Conservation (phyloP, 495 filamentous ascomycete genomes). For the Penicillium mononematosum region DNA sequence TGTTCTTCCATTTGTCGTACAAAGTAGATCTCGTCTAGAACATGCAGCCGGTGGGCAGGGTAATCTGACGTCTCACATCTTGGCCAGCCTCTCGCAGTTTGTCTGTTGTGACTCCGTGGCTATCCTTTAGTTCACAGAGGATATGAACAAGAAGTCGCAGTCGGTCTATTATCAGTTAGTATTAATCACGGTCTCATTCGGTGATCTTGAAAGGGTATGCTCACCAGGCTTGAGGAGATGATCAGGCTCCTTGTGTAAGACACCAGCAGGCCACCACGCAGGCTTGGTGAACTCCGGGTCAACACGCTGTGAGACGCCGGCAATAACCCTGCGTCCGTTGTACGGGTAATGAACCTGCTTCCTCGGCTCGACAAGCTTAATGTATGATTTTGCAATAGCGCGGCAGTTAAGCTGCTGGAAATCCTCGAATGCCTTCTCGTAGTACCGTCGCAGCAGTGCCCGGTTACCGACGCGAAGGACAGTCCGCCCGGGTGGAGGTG, state of each 20-base stretch:
- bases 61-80: conserved; percentile 42
- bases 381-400: conserved; percentile 70
- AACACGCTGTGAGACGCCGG: conserved; percentile 39
- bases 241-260: conserved; percentile 75
- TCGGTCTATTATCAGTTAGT: conserved; percentile 47
- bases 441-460: conserved; percentile 59
- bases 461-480: conserved; percentile 57
- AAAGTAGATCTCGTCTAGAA: conserved; percentile 66
- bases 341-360: conserved; percentile 86
- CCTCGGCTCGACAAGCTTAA: conserved; percentile 79
- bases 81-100: conserved; percentile 46
- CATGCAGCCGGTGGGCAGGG: conserved; percentile 32
- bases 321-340: conserved; percentile 53
- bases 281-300: conserved; percentile 54
- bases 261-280: conserved; percentile 73
- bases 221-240: conserved; percentile 71
- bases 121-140: conserved; percentile 48
- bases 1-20: conserved; percentile 63
- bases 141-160: conserved; percentile 62
- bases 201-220: conserved; percentile 16
- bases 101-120: conserved; percentile 41
- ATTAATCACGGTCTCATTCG: neutral
- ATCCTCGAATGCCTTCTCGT: conserved; percentile 48
- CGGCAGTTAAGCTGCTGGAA: conserved; percentile 50
- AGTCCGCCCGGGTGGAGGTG: conserved; percentile 29